Evolutionary conservation across 192 early-diverging fungal genomes (phyloP).

Genomic region (Mortierella alpina): DNA sequence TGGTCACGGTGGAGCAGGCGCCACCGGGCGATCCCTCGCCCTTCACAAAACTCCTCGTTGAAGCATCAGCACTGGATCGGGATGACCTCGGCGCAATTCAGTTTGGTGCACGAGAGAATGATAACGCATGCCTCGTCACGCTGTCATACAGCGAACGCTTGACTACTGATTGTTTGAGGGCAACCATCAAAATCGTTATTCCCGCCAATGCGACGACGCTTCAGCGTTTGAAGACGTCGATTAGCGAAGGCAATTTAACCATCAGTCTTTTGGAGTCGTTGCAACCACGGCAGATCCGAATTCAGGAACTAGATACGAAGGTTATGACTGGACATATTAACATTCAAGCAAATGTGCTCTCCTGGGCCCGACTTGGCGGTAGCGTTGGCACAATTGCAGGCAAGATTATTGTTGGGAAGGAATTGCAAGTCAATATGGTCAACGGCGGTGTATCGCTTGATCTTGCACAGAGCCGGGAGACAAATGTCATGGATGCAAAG

Average conservation of each 20-base stretch:
- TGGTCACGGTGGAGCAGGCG: slow-evolving; percentile 11
- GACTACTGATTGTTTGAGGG: not conserved
- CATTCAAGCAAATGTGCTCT: slow-evolving; percentile 2
- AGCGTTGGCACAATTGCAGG: slow-evolving; percentile 9
- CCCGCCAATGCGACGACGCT: not conserved
- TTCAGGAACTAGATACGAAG: not conserved
- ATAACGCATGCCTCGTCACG: too few species aligned
- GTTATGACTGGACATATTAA: slow-evolving; percentile 22
- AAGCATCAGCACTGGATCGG: not conserved
- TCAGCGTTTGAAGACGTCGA: not conserved
- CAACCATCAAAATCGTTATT: slow-evolving; percentile 3
- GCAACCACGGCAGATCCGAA: not conserved
- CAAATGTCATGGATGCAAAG: slow-evolving; percentile 2
- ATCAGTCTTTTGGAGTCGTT: not conserved
- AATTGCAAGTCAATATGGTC: slow-evolving; percentile 4
- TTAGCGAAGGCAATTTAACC: slow-evolving; percentile 12
- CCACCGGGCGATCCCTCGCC: not conserved
- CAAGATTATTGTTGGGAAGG: slow-evolving; percentile 7
- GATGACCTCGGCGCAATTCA: not conserved
- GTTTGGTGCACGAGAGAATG: too few species aligned
- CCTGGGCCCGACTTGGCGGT: not conserved
- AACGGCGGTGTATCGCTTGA: slow-evolving; percentile 12
- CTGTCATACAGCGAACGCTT: too few species aligned
- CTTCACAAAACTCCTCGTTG: not conserved
- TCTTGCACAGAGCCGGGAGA: not conserved